Conservation (phyloP, 257 asterid genomes). For the Avicennia marina region DNA sequence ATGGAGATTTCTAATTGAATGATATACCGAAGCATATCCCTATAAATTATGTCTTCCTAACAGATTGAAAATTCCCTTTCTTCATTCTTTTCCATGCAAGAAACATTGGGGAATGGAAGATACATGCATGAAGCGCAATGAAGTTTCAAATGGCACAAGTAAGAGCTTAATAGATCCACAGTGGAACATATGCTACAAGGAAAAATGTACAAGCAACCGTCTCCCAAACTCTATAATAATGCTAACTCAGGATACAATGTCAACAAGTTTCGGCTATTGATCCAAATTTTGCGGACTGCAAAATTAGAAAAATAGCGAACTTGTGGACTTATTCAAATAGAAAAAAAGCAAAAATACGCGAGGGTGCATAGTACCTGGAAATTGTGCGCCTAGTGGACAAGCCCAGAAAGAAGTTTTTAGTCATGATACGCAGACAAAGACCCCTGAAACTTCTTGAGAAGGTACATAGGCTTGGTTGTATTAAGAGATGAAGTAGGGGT, state of each 20-base stretch:
- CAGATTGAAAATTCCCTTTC: background rate
- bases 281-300: background rate
- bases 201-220: background rate
- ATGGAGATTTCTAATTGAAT: no score
- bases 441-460: slow-evolving; percentile 19
- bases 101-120: background rate
- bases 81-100: background rate
- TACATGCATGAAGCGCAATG: background rate
- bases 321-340: background rate
- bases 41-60: no score
- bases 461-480: slow-evolving; percentile 3
- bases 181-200: background rate
- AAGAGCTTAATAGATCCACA: background rate
- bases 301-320: background rate
- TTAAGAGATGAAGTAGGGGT: slow-evolving; percentile 13
- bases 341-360: background rate
- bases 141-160: background rate
- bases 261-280: slow-evolving; percentile 4
- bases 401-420: no score
- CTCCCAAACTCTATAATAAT: background rate
- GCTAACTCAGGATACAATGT: background rate
- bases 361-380: background rate
- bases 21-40: no score
- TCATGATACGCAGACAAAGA: no score
- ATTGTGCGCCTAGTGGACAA: background rate